Percentiles rank a stretch among this genome's conserved stretches.
phyloP scores from a whole-genome alignment of 108 stramenopile genomes.

The Craspedostauros australis region DNA sequence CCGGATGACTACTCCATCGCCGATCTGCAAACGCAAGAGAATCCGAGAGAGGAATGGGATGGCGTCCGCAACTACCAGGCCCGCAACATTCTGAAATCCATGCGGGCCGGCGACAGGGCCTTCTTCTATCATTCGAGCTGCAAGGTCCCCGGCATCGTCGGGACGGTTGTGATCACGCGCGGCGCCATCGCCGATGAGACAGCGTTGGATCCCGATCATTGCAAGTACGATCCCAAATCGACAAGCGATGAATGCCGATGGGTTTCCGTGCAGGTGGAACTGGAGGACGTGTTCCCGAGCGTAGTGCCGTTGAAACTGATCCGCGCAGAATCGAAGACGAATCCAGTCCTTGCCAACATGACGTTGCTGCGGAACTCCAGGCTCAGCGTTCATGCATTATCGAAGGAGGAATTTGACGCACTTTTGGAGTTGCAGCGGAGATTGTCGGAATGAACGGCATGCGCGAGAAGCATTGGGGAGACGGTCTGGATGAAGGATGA shows the following conservation, averaged over 20 bases:
- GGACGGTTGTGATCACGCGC: conserved; percentile 25
- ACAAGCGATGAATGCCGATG: conserved; percentile 35
- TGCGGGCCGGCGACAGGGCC: conserved; percentile 34
- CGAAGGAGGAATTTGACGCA: conserved; percentile 26
- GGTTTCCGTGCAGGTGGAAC: conserved; percentile 43
- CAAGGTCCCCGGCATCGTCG: conserved; percentile 40
- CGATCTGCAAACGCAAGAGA: conserved; percentile 18
- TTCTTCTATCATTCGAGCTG: conserved; percentile 53
- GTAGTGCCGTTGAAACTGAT: conserved; percentile 43
- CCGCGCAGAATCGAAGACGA: conserved; percentile 13
- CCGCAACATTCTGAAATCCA: conserved; percentile 36
- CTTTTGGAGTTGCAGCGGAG: conserved; percentile 3
- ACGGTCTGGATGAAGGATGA: too few relatives aligned
- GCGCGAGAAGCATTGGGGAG: too few relatives aligned
- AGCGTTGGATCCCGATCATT: conserved; percentile 37
- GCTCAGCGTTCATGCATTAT: conserved; percentile 40
- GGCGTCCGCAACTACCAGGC: conserved; percentile 54
- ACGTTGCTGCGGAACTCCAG: conserved; percentile 35
- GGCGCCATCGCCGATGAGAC: conserved; percentile 34
- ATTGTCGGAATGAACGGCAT: too few relatives aligned
- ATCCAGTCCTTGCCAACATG: conserved; percentile 31
- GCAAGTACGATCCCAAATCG: conserved; percentile 47
- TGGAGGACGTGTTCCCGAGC: conserved; percentile 31
- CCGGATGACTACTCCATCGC: conserved; percentile 43
- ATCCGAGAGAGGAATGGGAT: conserved; percentile 36